Evolutionary conservation across 208 protist species (phyloP).

Genomic region (Wallacemonas sp.): DNA sequence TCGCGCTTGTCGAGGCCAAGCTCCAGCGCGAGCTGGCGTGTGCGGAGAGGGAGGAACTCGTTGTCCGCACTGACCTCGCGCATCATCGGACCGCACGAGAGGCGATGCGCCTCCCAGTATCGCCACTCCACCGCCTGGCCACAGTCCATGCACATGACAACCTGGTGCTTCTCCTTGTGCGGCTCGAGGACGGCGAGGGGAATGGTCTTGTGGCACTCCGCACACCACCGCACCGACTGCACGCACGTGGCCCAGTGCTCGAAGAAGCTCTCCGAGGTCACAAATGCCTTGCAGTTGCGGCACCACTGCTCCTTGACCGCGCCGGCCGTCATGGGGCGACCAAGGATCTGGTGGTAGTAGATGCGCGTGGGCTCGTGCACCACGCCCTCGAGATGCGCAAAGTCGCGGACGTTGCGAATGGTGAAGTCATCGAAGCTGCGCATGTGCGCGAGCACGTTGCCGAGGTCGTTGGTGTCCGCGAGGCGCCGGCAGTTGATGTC

Average conservation of each 20-base stretch:
- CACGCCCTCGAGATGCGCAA: slow-evolving; percentile 78
- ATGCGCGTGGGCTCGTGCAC: slow-evolving; percentile 91
- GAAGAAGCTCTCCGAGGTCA: slow-evolving; percentile 65
- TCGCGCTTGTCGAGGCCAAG: slow-evolving; percentile 88
- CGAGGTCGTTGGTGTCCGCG: slow-evolving; percentile 89
- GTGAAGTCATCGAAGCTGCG: slow-evolving; percentile 82
- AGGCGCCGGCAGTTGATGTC: slow-evolving; percentile 79
- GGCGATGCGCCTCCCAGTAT: slow-evolving; percentile 86
- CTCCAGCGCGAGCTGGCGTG: slow-evolving; percentile 83
- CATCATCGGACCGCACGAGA: slow-evolving; percentile 88
- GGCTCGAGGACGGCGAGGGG: slow-evolving; percentile 78
- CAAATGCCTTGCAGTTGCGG: slow-evolving; percentile 89
- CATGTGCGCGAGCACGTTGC: slow-evolving; percentile 85
- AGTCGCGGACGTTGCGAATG: slow-evolving; percentile 69
- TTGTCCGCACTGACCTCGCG: slow-evolving; percentile 88
- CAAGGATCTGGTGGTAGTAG: slow-evolving; percentile 76
- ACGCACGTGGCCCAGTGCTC: slow-evolving; percentile 81
- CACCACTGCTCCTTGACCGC: slow-evolving; percentile 80
- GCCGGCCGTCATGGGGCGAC: slow-evolving; percentile 36
- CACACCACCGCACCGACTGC: slow-evolving; percentile 81
- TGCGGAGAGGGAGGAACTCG: slow-evolving; percentile 85
- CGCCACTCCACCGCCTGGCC: slow-evolving; percentile 87
- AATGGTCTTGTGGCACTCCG: slow-evolving; percentile 77
- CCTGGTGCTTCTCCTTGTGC: slow-evolving; percentile 89
- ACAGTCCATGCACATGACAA: slow-evolving; percentile 91